phyloP scores from a whole-genome alignment of 164 flowering plant species.

The Stephania yunnanensis region DNA sequence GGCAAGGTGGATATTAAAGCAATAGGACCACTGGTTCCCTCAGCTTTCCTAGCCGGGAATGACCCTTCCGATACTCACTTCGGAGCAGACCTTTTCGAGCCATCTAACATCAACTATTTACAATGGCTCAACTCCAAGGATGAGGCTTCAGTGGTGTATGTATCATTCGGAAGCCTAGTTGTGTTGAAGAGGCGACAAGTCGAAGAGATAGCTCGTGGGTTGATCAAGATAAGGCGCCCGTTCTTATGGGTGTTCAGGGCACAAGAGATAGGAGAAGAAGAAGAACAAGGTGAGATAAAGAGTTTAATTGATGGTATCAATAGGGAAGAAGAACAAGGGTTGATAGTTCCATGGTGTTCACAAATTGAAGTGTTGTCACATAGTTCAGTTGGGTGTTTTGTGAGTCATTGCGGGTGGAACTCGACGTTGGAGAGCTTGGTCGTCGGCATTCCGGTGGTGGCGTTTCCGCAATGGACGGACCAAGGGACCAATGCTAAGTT shows the following conservation, averaged over 20 bases:
- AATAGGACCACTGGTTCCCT: conserved; percentile 37
- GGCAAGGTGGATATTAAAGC: conserved; percentile 18
- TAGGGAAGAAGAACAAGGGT: conserved; percentile 19
- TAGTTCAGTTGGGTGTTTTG: conserved; percentile 43
- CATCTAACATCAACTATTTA: not conserved
- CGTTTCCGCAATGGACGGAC: conserved; percentile 46
- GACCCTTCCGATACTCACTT: conserved; percentile 8
- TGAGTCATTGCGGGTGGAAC: conserved; percentile 79
- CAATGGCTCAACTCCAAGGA: conserved; percentile 11
- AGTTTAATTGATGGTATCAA: not conserved
- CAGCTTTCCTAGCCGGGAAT: conserved; percentile 4
- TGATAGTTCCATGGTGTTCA: conserved; percentile 49
- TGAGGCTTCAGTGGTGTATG: conserved; percentile 11
- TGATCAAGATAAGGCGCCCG: conserved; percentile 6
- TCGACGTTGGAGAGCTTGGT: conserved; percentile 47
- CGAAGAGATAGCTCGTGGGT: conserved; percentile 11
- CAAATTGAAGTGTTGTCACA: conserved; percentile 53
- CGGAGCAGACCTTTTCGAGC: conserved; percentile 3
- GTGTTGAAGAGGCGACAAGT: not conserved
- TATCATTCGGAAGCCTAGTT: conserved; percentile 8
- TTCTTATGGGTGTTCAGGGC: conserved; percentile 15
- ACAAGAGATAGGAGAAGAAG: conserved; percentile 5
- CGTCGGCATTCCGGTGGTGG: conserved; percentile 52
- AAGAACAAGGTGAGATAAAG: conserved; percentile 1
- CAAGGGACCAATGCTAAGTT: conserved; percentile 57